phyloP scores from a whole-genome alignment of 225 moss, liverwort and hornwort species.

The Sphagnum contortum region DNA sequence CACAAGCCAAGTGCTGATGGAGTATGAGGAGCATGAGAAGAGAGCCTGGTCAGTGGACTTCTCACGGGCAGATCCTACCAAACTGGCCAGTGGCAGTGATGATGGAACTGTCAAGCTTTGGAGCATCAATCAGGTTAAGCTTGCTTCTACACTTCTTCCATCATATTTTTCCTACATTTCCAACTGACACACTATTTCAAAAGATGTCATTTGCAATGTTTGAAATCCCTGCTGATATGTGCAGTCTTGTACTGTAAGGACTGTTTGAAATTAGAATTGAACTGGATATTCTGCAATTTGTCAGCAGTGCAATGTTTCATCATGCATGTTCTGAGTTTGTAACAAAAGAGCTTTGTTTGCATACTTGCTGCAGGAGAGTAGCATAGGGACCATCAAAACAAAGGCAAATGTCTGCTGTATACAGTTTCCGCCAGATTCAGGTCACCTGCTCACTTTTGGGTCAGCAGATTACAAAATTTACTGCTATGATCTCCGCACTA shows the following conservation, averaged over 20 bases:
- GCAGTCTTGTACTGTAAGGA: too few species aligned
- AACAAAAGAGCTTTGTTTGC: neutral
- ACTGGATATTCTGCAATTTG: too few species aligned
- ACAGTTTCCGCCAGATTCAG: constrained; percentile 90
- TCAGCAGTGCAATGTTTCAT: too few species aligned
- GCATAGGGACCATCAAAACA: constrained; percentile 83
- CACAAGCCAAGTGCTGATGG: constrained; percentile 60
- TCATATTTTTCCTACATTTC: too few species aligned
- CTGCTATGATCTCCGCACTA: constrained; percentile 86
- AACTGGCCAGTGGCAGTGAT: constrained; percentile 95
- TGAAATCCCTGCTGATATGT: too few species aligned
- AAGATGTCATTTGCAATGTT: too few species aligned
- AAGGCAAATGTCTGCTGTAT: constrained; percentile 98
- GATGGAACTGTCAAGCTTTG: constrained; percentile 92
- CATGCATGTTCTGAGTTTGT: neutral
- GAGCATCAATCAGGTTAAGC: constrained; percentile 89
- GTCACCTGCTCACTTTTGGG: constrained; percentile 83
- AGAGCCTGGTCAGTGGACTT: constrained; percentile 99
- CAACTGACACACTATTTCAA: too few species aligned
- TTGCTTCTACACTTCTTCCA: too few species aligned
- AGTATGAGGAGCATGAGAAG: constrained; percentile 89
- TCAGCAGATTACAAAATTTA: constrained; percentile 92
- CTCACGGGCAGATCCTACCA: constrained; percentile 90
- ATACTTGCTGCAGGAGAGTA: constrained; percentile 52
- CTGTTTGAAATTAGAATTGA: too few species aligned